Base-by-base conservation (phyloP, 208 protist species). In the Balamuthia mandrillaris region DNA sequence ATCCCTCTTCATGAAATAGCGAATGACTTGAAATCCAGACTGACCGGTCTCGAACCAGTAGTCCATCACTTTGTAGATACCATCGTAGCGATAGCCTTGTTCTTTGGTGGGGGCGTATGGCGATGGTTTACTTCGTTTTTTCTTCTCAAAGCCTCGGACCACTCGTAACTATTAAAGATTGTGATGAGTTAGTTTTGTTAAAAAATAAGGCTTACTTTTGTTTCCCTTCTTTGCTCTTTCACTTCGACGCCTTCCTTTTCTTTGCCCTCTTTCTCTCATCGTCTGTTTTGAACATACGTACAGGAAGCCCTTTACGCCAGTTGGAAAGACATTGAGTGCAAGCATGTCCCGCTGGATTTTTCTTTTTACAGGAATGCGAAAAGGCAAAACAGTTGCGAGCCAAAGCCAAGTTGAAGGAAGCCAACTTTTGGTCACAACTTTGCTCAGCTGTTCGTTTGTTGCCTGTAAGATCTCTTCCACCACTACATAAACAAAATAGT, bases 21-120 rank as follows among this genome's bases (percentile, higher is more conserved):
- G 37, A 29, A 44, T 52, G n/a, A 63, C 41, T 4, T 65, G 41
- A 27, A 81, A 81, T 10, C 75, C 75, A 31, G 75, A 63, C 52
- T 68, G 42, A 51, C 75, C 75, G 5, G 16, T 4, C 37, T 82
- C 75, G 39, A 24, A 45, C 75, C 75, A 82, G 27, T 44, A 82
- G 58, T 82, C 58, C 24, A 63, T 51, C 1, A 82, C 75, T 24
- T 82, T 82, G 75, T 82, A 82, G 52, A 82, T 44, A 24, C 75
- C 75, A 33, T 82, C 75, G 41, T 82, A 82, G 18, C 75, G 42
- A 51, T 82, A 82, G 29, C 31, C 5, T 24, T 82, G 56, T 4
- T 41, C 14, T 37, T 29, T 44, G 18, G 37, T 65, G 0, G 52
- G 56, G 14, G 39, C 56, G 27, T 41, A 82, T 33, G 49, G 21